Conservation (phyloP, 345 rosid genomes). For the Citrus glauca region DNA sequence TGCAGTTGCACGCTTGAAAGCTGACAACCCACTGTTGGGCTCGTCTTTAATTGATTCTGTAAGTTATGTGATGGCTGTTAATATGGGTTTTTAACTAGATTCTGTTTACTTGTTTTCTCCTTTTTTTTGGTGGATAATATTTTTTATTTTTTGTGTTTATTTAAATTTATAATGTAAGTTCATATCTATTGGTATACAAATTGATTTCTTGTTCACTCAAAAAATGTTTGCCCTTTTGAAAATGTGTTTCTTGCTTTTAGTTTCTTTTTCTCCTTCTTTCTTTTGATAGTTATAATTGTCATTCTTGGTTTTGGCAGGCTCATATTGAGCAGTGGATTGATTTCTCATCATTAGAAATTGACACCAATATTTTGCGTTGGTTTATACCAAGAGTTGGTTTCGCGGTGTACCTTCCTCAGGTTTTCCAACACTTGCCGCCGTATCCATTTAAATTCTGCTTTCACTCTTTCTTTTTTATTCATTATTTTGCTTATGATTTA, state of each 20-base stretch:
- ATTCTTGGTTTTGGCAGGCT: slow-evolving; percentile 37
- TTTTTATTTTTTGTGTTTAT: background rate
- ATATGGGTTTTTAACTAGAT: background rate
- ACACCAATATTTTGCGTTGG: slow-evolving; percentile 26
- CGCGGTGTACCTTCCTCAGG: slow-evolving; percentile 68
- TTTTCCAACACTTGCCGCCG: background rate
- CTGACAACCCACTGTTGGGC: slow-evolving; percentile 61
- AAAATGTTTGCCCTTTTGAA: background rate
- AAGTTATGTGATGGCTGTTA: slow-evolving; percentile 15
- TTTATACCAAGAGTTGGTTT: slow-evolving; percentile 46
- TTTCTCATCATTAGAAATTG: slow-evolving; percentile 74
- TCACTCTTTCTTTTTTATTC: background rate
- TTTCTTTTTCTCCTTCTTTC: background rate
- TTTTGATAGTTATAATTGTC: background rate
- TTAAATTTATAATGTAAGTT: background rate
- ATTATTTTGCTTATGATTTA: background rate
- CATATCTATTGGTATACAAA: background rate
- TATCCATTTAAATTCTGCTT: background rate
- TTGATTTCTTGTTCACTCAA: background rate
- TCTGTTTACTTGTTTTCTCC: background rate
- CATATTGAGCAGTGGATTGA: slow-evolving; percentile 97
- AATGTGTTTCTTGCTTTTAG: background rate
- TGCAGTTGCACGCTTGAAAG: slow-evolving; percentile 72
- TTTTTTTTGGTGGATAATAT: background rate
- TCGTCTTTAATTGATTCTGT: slow-evolving; percentile 71